Conservation (phyloP, 768 basidiomycete genomes). For the Termitomyces sp. region DNA sequence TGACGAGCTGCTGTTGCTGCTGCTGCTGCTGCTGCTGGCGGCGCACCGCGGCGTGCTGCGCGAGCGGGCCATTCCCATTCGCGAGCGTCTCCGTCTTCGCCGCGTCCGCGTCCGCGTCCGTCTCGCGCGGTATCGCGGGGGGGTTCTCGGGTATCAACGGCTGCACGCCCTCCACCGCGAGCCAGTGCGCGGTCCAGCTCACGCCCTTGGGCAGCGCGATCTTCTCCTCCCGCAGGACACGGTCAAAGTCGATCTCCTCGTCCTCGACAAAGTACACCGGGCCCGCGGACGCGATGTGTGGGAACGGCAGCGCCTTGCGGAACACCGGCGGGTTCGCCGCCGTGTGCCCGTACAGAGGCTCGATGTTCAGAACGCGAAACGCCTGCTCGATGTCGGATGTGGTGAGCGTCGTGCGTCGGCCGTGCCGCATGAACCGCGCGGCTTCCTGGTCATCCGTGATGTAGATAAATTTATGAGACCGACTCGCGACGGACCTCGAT, state of each 20-base stretch:
- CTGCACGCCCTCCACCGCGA: conserved; percentile 97
- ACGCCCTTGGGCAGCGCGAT: conserved; percentile 75
- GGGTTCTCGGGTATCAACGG: conserved; percentile 18
- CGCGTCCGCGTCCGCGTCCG: conserved; percentile 23
- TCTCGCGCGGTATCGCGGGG: conserved; percentile 18
- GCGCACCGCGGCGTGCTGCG: conserved; percentile 21
- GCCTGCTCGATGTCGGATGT: conserved; percentile 93
- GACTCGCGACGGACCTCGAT: conserved; percentile 57
- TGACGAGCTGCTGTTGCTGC: conserved; percentile 73
- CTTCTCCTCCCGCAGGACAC: conserved; percentile 81
- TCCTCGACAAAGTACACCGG: conserved; percentile 93
- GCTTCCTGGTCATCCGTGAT: conserved; percentile 61
- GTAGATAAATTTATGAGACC: not conserved
- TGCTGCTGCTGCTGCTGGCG: conserved; percentile 41
- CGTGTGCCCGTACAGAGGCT: conserved; percentile 87
- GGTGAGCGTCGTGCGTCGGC: conserved; percentile 82
- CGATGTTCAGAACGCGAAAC: conserved; percentile 90
- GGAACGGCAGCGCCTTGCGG: conserved; percentile 52
- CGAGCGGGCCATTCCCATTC: conserved; percentile 20
- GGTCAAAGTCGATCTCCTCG: conserved; percentile 96
- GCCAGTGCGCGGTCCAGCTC: conserved; percentile 93
- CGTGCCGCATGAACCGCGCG: conserved; percentile 94
- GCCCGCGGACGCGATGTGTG: conserved; percentile 46
- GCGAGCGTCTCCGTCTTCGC: not conserved
- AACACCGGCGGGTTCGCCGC: conserved; percentile 58